phyloP scores from a whole-genome alignment of 176 grass and related monocot genomes.

The Oryza officinalis region DNA sequence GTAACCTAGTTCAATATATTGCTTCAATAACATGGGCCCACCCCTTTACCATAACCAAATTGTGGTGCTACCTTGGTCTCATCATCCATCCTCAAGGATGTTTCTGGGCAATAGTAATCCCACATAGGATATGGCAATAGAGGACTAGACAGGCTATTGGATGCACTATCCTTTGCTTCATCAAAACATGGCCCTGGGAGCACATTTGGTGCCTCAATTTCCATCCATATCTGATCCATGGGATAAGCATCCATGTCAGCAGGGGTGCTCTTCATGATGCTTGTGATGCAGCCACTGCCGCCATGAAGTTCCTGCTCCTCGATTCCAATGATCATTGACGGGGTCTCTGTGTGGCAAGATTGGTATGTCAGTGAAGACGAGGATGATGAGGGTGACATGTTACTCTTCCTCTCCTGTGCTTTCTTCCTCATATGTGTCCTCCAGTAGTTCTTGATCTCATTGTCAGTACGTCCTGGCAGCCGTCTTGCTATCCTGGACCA shows the following conservation, averaged over 20 bases:
- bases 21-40: conserved; percentile 47
- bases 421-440: conserved; percentile 98
- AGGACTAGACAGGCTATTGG: conserved; percentile 32
- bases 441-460: conserved; percentile 99
- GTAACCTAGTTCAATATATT: conserved; percentile 35
- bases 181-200: neutral
- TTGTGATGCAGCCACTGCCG: conserved; percentile 55
- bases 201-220: conserved; percentile 61
- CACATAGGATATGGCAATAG: conserved; percentile 28
- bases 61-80: conserved; percentile 59
- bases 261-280: conserved; percentile 44
- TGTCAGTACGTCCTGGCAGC: conserved; percentile 84
- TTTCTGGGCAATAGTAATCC: conserved; percentile 54
- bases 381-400: conserved; percentile 65
- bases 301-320: conserved; percentile 41
- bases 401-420: conserved; percentile 78
- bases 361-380: conserved; percentile 76
- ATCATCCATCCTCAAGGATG: conserved; percentile 59
- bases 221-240: conserved; percentile 94
- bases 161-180: conserved; percentile 36
- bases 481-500: conserved; percentile 83
- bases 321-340: conserved; percentile 29
- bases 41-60: conserved; percentile 39
- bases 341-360: conserved; percentile 38
- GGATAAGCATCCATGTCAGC: conserved; percentile 59